Evolutionary conservation across 108 stramenopile species (phyloP).

Genomic region (Cyclostephanos invisitatus): DNA sequence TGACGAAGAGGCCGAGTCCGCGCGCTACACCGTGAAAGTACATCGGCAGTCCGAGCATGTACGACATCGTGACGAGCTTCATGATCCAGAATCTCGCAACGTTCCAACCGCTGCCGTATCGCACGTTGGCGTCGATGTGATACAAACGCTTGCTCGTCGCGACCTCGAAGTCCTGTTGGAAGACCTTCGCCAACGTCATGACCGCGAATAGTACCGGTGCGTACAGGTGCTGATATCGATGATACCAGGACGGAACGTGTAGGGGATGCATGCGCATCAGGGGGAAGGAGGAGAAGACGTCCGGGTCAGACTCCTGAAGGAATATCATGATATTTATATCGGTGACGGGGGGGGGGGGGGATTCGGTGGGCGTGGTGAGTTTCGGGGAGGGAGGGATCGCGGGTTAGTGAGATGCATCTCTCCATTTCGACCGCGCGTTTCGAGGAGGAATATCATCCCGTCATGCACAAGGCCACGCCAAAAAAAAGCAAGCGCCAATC

Average conservation of each 20-base stretch:
- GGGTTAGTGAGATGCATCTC: too few relatives aligned
- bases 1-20: slow-evolving; percentile 45
- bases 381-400: not conserved
- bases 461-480: too few relatives aligned
- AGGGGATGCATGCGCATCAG: slow-evolving; percentile 62
- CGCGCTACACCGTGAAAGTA: slow-evolving; percentile 50
- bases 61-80: slow-evolving; percentile 52
- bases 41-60: slow-evolving; percentile 63
- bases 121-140: slow-evolving; percentile 65
- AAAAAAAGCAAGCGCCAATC: not conserved
- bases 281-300: slow-evolving; percentile 66
- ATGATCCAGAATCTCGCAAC: slow-evolving; percentile 58
- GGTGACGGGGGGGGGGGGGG: not conserved
- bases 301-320: slow-evolving; percentile 59
- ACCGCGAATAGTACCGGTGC: slow-evolving; percentile 57
- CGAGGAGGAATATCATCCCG: too few relatives aligned
- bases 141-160: slow-evolving; percentile 45
- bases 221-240: slow-evolving; percentile 62
- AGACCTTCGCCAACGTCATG: slow-evolving; percentile 66
- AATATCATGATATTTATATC: too few relatives aligned
- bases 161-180: slow-evolving; percentile 62
- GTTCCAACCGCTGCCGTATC: slow-evolving; percentile 55
- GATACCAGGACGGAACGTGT: slow-evolving; percentile 48
- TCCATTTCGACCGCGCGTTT: too few relatives aligned
- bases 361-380: not conserved